A percentile compares a stretch with the other conserved stretches of the same genome.
phyloP scores from a whole-genome alignment of 805 yeast genomes.

The Monosporozyma unispora region DNA sequence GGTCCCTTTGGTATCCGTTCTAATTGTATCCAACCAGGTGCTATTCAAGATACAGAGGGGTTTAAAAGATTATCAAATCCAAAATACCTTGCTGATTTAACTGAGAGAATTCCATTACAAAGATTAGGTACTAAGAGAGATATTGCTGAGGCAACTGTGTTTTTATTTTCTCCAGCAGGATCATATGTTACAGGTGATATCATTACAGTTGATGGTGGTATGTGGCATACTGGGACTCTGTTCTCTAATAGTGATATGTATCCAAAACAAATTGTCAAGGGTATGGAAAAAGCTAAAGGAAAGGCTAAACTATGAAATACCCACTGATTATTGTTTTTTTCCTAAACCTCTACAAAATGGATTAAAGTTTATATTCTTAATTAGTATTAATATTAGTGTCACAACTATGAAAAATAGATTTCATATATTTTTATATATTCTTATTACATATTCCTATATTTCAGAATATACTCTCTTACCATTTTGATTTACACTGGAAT shows the following conservation, averaged over 20 bases:
- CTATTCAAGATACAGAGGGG: slow-evolving; percentile 83
- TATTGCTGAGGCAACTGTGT: slow-evolving; percentile 83
- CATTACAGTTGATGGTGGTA: slow-evolving; percentile 81
- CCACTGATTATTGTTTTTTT: no score
- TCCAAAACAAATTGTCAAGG: slow-evolving; percentile 35
- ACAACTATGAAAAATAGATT: neutral
- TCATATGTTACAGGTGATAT: slow-evolving; percentile 67
- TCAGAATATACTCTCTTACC: slow-evolving; percentile 1
- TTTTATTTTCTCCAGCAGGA: slow-evolving; percentile 76
- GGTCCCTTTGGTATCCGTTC: slow-evolving; percentile 83
- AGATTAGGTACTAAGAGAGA: slow-evolving; percentile 64
- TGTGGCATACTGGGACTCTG: slow-evolving; percentile 67
- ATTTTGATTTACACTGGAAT: neutral
- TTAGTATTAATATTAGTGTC: neutral
- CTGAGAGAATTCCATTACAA: slow-evolving; percentile 44
- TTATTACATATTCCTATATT: neutral
- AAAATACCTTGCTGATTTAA: slow-evolving; percentile 34
- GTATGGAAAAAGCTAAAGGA: slow-evolving; percentile 9
- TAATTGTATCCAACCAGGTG: slow-evolving; percentile 88
- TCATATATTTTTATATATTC: neutral
- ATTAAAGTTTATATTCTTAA: neutral
- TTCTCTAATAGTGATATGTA: slow-evolving; percentile 31
- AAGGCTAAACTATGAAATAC: neutral
- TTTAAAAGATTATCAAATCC: slow-evolving; percentile 49
- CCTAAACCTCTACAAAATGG: no score